Evolutionary conservation across 257 asterid species (phyloP).

Genomic region (Pogostemon cablin): DNA sequence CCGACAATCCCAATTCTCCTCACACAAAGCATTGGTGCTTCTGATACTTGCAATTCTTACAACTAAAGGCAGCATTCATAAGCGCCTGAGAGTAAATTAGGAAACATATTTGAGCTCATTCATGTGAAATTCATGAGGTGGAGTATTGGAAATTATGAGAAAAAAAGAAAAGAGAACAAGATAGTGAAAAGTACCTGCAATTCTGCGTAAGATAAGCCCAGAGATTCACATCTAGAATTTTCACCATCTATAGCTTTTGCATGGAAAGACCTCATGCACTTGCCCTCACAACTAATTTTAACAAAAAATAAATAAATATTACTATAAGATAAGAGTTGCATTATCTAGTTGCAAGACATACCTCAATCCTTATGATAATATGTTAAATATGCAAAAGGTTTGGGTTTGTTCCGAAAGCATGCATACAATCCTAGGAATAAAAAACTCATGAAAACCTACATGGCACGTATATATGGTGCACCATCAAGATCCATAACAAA

Average conservation of each 20-base stretch:
- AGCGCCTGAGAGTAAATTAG: conserved; percentile 45
- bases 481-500: neutral
- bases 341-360: conserved; percentile 4
- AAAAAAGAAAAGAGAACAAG: conserved; percentile 4
- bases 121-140: conserved; percentile 19
- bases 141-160: conserved; percentile 5
- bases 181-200: conserved; percentile 47
- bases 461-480: neutral
- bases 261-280: conserved; percentile 88
- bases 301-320: neutral
- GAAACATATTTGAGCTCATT: conserved; percentile 25
- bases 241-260: conserved; percentile 61
- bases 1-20: conserved; percentile 85
- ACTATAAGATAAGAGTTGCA: conserved; percentile 8
- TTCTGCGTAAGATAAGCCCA: conserved; percentile 56
- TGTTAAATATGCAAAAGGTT: too few relatives aligned
- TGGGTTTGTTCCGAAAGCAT: neutral
- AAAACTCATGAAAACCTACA: neutral
- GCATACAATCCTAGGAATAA: neutral
- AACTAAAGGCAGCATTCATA: conserved; percentile 47
- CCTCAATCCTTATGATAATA: neutral
- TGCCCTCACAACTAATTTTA: conserved; percentile 73
- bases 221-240: conserved; percentile 60
- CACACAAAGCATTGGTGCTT: conserved; percentile 84
- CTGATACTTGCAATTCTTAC: conserved; percentile 72